Evolutionary conservation across 306 rosid species (phyloP).

Genomic region (Rubus parviflorus): DNA sequence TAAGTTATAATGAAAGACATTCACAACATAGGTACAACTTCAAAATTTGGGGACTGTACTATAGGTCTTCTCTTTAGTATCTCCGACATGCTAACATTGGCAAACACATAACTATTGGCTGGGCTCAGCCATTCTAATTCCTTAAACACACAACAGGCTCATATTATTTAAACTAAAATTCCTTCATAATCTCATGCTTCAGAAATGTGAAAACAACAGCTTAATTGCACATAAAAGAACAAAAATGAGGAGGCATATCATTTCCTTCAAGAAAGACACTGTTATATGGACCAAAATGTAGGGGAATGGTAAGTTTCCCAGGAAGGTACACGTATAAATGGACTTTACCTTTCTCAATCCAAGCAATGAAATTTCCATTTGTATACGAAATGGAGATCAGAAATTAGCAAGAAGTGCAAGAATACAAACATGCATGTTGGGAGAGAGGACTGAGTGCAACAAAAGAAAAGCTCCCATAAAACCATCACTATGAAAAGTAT

Average conservation of each 20-base stretch:
- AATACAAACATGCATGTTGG: background rate
- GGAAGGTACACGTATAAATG: background rate
- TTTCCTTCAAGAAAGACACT: background rate
- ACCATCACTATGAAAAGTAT: background rate
- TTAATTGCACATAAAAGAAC: background rate
- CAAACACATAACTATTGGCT: background rate
- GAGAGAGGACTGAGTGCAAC: background rate
- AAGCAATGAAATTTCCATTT: background rate
- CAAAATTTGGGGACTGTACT: background rate
- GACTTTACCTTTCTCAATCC: background rate
- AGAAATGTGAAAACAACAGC: background rate
- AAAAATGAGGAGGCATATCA: background rate
- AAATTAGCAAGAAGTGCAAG: background rate
- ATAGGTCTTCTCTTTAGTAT: background rate
- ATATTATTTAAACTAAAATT: background rate
- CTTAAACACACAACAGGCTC: background rate
- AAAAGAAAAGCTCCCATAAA: background rate
- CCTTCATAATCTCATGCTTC: background rate
- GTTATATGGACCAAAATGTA: background rate
- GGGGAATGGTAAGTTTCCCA: background rate
- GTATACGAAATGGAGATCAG: background rate
- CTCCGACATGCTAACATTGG: background rate
- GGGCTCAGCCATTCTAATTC: background rate
- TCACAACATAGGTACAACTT: background rate
- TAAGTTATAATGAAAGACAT: background rate